Percentiles rank a stretch among this genome's conserved stretches.
Evolutionary conservation across 2,329 filamentous ascomycete genomes (phyloP).

Genomic region (Hypoxylon sp.): DNA sequence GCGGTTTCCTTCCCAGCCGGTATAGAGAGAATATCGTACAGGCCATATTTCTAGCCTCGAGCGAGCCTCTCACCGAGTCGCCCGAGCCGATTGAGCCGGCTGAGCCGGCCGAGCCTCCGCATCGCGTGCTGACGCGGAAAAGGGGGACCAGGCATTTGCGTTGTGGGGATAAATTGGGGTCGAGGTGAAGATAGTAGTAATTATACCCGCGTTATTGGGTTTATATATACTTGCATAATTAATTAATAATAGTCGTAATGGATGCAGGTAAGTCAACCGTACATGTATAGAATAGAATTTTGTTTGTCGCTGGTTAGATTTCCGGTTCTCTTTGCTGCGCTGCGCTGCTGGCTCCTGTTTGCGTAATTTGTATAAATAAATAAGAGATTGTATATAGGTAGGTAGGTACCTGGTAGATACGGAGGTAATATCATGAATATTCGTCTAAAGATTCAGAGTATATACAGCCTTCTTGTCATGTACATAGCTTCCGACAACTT

Average conservation of each 20-base stretch:
- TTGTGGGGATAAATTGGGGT: conserved; percentile 9
- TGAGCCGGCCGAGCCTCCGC: too few species aligned
- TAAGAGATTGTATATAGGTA: too few species aligned
- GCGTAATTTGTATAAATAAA: too few species aligned
- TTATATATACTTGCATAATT: not conserved
- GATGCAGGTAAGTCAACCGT: not conserved
- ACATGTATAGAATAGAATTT: not conserved
- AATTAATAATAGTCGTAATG: not conserved
- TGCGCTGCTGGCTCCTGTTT: too few species aligned
- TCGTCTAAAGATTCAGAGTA: not conserved
- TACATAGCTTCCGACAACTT: not conserved
- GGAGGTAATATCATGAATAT: too few species aligned
- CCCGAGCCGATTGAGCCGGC: not conserved
- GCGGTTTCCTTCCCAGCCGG: conserved; percentile 44
- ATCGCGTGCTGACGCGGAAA: conserved; percentile 15
- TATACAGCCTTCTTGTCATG: not conserved
- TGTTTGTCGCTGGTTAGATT: not conserved
- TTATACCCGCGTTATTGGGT: not conserved
- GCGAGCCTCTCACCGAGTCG: not conserved
- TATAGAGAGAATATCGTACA: not conserved
- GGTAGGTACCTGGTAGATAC: not conserved
- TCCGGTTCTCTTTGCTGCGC: not conserved
- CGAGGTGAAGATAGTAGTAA: not conserved
- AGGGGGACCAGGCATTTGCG: conserved; percentile 23
- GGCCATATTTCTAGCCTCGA: not conserved